Evolutionary conservation across 805 yeast species (phyloP), one percentile per base, ranked within the genome.

Genomic region (Lipomyces yamanashiensis): DNA sequence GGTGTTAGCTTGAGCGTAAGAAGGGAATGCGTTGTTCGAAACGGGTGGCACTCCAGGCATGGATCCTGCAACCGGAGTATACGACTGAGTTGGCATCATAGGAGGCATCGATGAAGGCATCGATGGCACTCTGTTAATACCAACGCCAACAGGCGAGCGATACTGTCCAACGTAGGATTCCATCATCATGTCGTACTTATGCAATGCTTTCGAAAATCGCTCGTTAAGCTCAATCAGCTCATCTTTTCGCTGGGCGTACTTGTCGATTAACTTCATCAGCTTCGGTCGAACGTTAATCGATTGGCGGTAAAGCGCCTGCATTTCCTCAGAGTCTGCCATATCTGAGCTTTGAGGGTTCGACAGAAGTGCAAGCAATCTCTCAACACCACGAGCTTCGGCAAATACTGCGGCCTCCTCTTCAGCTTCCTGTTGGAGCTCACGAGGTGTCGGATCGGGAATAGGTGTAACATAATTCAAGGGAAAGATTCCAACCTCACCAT

Each of bases 401-500:
- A 89, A 78, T 53, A 92, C 75, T 64, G 79, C 72, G 37, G 78
- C 74, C 74, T 90, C 92, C 63, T 78, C 76, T 67, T 78, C 76
- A 12, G 63, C 67, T 70, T 87, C 88, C 34, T 78, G 75, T 7
- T 77, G 76, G 4, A 87, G 65, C 67, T 92, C 92, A 54, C 82
- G 81, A 1, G 84, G 80, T 0, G 90, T 80, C 41, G 88, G 87
- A 52, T 86, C 88, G 0, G 86, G 83, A 5, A 92, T 78, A 1
- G 92, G 92, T 0, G 90, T 83, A 0, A 95, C 98, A 73, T 95
- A 93, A 74, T 93, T 93, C 63, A 90, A 82, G 0, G 99, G 99
- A 76, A 93, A 92, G 13, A 95, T 87, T 19, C 99, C 99, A 56
- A 86, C 81, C 59, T 82, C 82, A 0, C 97, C 97, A 59, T 84